phyloP scores from a whole-genome alignment of 371 early-diverging fungal genomes.

The Conidiobolus incongruus region DNA sequence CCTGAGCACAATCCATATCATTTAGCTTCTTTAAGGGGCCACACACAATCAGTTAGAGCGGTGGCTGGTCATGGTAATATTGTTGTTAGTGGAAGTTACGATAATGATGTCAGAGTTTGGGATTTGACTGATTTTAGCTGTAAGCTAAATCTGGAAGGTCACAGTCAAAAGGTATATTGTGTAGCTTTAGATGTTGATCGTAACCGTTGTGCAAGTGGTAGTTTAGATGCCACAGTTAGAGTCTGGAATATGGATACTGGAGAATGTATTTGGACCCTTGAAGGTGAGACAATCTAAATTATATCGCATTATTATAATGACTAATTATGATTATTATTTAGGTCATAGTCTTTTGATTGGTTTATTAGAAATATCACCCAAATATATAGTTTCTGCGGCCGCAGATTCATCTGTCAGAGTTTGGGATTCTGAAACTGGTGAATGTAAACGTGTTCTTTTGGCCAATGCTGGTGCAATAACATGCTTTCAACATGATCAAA shows the following conservation, averaged over 20 bases:
- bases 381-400: conserved; percentile 78
- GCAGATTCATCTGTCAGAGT: conserved; percentile 89
- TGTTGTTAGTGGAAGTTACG: conserved; percentile 91
- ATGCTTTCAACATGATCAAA: conserved; percentile 78
- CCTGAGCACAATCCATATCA: conserved; percentile 21
- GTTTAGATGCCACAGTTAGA: conserved; percentile 88
- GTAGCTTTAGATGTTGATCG: conserved; percentile 72
- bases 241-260: conserved; percentile 89
- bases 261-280: conserved; percentile 41
- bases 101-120: conserved; percentile 88
- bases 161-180: conserved; percentile 78
- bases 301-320: conserved; percentile 2
- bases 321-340: conserved; percentile 7
- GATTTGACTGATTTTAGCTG: conserved; percentile 42
- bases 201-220: conserved; percentile 73
- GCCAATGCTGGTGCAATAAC: conserved; percentile 75
- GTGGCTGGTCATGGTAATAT: conserved; percentile 72
- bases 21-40: conserved; percentile 58
- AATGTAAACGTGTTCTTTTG: conserved; percentile 34
- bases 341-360: conserved; percentile 89
- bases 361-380: conserved; percentile 56
- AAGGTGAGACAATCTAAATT: conserved; percentile 18
- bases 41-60: conserved; percentile 82
- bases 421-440: conserved; percentile 66
- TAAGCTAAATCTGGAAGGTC: conserved; percentile 52